phyloP scores from a whole-genome alignment of 2,329 filamentous ascomycete species.

The Orbilia quercus region DNA sequence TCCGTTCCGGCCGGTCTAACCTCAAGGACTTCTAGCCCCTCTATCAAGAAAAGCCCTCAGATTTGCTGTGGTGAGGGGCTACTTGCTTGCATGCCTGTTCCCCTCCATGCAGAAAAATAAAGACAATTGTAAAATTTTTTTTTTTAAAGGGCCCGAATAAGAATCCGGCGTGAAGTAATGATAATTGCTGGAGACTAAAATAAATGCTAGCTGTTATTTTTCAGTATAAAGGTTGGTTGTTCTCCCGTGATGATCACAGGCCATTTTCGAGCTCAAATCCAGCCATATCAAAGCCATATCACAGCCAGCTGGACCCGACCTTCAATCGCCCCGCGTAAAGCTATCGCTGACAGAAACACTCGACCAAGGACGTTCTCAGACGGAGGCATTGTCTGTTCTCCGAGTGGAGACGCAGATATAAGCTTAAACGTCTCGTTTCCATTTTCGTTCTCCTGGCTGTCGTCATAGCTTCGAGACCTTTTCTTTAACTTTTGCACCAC shows the following conservation, averaged over 20 bases:
- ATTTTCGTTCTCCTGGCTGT: slow-evolving; percentile 22
- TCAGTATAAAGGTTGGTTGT: slow-evolving; percentile 43
- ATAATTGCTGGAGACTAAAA: too few relatives aligned
- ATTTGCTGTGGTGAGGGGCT: slow-evolving; percentile 30
- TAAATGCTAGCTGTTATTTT: background rate
- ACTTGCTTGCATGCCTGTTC: slow-evolving; percentile 14
- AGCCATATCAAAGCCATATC: too few relatives aligned
- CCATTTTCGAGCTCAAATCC: slow-evolving; percentile 32
- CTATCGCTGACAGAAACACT: background rate
- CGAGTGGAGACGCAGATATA: slow-evolving; percentile 41
- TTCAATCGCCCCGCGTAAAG: background rate
- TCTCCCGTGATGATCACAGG: slow-evolving; percentile 41
- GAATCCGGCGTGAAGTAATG: slow-evolving; percentile 40
- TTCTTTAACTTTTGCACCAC: slow-evolving; percentile 15
- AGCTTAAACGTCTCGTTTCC: slow-evolving; percentile 40
- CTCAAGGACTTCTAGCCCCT: slow-evolving; percentile 16
- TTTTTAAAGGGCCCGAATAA: slow-evolving; percentile 30
- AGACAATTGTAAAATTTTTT: too few relatives aligned
- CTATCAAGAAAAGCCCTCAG: slow-evolving; percentile 41
- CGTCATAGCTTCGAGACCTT: slow-evolving; percentile 44
- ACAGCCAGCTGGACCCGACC: background rate
- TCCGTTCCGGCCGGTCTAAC: slow-evolving; percentile 42
- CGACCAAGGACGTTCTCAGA: too few relatives aligned
- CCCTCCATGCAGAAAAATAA: slow-evolving; percentile 36
- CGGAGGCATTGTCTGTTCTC: slow-evolving; percentile 13